A percentile compares a stretch with the other conserved stretches of the same genome.
These are phyloP conservation scores for Colletotrichum graminicola DNA, from an alignment of 2,329 filamentous ascomycete species.

Conservation along the genomic window DNA sequence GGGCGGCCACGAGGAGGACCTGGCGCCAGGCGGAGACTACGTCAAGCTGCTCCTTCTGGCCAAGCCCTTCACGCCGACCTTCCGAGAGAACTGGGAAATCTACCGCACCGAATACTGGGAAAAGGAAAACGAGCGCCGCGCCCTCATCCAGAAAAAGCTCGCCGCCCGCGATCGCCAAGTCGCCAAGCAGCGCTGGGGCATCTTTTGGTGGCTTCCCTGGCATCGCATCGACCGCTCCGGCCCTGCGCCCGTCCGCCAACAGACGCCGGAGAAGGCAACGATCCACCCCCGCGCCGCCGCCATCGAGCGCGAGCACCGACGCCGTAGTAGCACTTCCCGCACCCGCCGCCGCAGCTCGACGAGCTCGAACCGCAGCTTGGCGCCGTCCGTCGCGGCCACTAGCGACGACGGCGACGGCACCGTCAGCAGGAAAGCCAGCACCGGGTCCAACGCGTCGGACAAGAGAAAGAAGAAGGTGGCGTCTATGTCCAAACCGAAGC, in stretches of 20 bases:
- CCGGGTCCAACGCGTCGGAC: constrained; percentile 61
- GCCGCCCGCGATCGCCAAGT: constrained; percentile 76
- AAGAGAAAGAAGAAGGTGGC: constrained; percentile 64
- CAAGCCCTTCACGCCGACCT: constrained; percentile 94
- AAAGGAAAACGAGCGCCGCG: constrained; percentile 89
- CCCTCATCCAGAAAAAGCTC: constrained; percentile 77
- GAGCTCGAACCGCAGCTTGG: constrained; percentile 63
- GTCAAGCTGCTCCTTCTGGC: constrained; percentile 91
- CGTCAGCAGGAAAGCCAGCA: constrained; percentile 60
- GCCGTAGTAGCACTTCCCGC: constrained; percentile 57
- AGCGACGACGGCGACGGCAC: constrained; percentile 52
- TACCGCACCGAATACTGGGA: constrained; percentile 98
- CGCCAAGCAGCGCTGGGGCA: constrained; percentile 75
- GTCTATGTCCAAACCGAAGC: constrained; percentile 55
- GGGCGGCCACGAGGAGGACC: constrained; percentile 86
- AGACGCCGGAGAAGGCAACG: constrained; percentile 54
- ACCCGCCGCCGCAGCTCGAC: constrained; percentile 66
- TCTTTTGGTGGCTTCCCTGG: constrained; percentile 91
- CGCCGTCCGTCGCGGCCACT: constrained; percentile 58
- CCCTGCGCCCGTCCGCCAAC: constrained; percentile 43
- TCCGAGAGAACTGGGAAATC: constrained; percentile 96
- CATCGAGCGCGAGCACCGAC: constrained; percentile 61
- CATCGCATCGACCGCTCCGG: constrained; percentile 52
- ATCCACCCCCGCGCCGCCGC: constrained; percentile 56
- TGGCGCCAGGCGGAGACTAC: constrained; percentile 90